phyloP scores from a whole-genome alignment of 495 filamentous ascomycete genomes.

The Penicillium desertorum region DNA sequence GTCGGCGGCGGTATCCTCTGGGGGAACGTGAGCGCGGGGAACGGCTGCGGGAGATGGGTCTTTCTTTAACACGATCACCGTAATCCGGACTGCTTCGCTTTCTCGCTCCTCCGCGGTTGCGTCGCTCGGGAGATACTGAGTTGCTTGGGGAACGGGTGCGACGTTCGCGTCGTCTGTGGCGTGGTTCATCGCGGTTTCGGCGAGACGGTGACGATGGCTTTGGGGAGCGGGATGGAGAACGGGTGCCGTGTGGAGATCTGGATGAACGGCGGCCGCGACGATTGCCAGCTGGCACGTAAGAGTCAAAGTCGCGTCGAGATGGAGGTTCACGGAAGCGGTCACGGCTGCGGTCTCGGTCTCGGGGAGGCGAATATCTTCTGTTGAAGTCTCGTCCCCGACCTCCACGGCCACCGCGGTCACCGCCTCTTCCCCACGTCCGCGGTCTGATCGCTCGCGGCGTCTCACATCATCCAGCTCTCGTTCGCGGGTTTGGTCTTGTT shows the following conservation, averaged over 20 bases:
- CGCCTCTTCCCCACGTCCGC: slow-evolving; percentile 60
- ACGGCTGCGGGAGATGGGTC: slow-evolving; percentile 50
- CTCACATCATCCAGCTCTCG: slow-evolving; percentile 64
- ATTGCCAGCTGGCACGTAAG: slow-evolving; percentile 53
- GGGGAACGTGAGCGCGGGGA: slow-evolving; percentile 62
- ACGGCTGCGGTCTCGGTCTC: slow-evolving; percentile 55
- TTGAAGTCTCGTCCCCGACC: slow-evolving; percentile 48
- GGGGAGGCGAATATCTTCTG: slow-evolving; percentile 61
- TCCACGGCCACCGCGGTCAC: slow-evolving; percentile 40
- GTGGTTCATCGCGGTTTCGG: slow-evolving; percentile 28
- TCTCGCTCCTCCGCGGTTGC: slow-evolving; percentile 35
- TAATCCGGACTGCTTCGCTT: slow-evolving; percentile 43
- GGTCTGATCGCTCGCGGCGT: slow-evolving; percentile 71
- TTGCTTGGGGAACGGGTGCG: slow-evolving; percentile 39
- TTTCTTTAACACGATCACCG: slow-evolving; percentile 54
- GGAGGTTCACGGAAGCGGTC: slow-evolving; percentile 54
- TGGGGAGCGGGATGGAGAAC: slow-evolving; percentile 41
- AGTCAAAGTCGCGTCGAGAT: slow-evolving; percentile 54
- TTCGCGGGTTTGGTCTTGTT: slow-evolving; percentile 59
- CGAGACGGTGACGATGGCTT: slow-evolving; percentile 26
- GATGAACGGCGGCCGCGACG: slow-evolving; percentile 39
- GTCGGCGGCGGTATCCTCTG: slow-evolving; percentile 53
- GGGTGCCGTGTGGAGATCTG: slow-evolving; percentile 34
- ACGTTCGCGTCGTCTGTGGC: slow-evolving; percentile 29
- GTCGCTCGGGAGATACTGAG: slow-evolving; percentile 42